Evolutionary conservation across 2,329 filamentous ascomycete genomes (phyloP), one percentile per base, ranked within the genome.

Genomic region (Fusarium sp.): DNA sequence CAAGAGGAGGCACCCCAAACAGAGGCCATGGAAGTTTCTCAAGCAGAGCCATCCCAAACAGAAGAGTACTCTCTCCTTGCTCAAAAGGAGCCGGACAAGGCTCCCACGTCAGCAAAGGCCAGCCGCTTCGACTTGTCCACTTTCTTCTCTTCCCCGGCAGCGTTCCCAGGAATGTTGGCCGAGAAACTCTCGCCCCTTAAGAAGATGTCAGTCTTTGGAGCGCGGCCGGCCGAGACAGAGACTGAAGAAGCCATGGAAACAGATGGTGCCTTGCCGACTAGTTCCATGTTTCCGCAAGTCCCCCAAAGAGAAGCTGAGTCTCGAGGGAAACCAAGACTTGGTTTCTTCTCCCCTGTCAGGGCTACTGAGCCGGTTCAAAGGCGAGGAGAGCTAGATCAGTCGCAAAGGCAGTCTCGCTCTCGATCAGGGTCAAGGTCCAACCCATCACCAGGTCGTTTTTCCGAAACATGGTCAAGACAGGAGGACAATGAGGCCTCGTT

Each of bases 101-200:
- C 61, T 4, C 60, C 69, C 2, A 55, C 67, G 34, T 70, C 70
- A 4, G 65, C 64, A 9, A 75, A 75, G 46, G 61, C 72, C 7
- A 75, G 69, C 34, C 74, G 74, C 22, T 80, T 83, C 48, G 80
- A 86, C 48, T 74, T 87, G 3, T 78, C 82, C 6, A 77, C 78
- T 7, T 87, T 87, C 70, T 87, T 87, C 69, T 87, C 85, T 0
- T 87, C 85, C 3, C 84, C 85, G 1, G 79, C 80, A 5, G 69
- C 73, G 2, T 72, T 80, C 35, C 76, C 76, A 19, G 74, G 70
- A 25, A 72, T 74, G 62, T 42, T 77, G 32, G 74, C 69, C 2
- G 67, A 71, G 6, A 76, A 75, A 48, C 53, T 75, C 11, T 67
- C 73, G n/a, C 68, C 72, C 13, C 51, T 52, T 8, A 73, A 68